Conservation (phyloP, 805 yeast species). For the Spathaspora gorwiae region DNA sequence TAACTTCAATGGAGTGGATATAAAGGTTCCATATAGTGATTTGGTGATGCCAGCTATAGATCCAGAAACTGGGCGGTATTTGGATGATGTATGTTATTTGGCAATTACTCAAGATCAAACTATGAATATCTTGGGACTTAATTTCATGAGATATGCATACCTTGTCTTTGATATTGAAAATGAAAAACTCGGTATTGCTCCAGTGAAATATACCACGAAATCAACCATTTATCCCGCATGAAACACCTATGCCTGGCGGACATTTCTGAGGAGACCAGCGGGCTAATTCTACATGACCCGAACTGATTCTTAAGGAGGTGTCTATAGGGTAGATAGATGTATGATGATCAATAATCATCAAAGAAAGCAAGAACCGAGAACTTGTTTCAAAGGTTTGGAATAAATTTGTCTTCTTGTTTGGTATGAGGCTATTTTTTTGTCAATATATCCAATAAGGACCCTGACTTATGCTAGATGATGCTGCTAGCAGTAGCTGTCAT, state of each 20-base stretch:
- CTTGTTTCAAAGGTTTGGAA: too few relatives aligned
- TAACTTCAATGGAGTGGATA: slow-evolving; percentile 37
- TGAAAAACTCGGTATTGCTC: slow-evolving; percentile 52
- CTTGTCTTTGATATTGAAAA: slow-evolving; percentile 61
- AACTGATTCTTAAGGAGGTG: too few relatives aligned
- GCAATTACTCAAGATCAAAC: background rate
- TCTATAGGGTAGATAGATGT: too few relatives aligned
- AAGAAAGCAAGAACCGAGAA: too few relatives aligned
- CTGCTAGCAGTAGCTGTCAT: too few relatives aligned
- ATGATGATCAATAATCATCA: too few relatives aligned
- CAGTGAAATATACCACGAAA: slow-evolving; percentile 33
- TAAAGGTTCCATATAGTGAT: slow-evolving; percentile 8
- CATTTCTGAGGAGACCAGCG: too few relatives aligned
- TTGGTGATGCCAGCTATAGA: slow-evolving; percentile 2
- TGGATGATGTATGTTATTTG: background rate
- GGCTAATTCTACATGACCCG: too few relatives aligned
- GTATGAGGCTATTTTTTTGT: too few relatives aligned
- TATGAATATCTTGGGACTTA: slow-evolving; percentile 56
- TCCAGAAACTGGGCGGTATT: background rate
- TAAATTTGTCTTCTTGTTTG: too few relatives aligned
- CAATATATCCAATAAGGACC: too few relatives aligned
- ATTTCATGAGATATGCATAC: slow-evolving; percentile 58
- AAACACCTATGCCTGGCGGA: background rate
- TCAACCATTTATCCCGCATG: slow-evolving; percentile 9
- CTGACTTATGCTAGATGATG: too few relatives aligned